These are phyloP conservation scores for Daldinia caldariorum DNA, from an alignment of 495 filamentous ascomycete genomes.

Conservation along the genomic window DNA sequence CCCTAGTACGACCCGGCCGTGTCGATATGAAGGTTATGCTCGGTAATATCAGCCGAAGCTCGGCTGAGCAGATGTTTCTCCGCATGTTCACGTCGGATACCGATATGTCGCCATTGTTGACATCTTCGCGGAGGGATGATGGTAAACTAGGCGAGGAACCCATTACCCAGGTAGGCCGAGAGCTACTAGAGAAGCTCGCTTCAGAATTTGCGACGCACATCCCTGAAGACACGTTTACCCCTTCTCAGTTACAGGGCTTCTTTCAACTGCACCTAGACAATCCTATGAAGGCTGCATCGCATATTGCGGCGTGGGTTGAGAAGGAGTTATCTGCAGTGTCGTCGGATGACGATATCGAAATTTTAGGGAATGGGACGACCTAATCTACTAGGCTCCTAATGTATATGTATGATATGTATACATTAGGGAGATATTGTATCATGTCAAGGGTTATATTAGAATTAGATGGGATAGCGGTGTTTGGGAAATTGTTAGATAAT, in stretches of 20 bases:
- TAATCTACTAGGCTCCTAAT: constrained; percentile 15
- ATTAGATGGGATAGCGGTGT: constrained; percentile 12
- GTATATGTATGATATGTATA: constrained; percentile 32
- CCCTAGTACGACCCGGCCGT: constrained; percentile 73
- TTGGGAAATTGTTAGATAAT: neutral
- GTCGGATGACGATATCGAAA: constrained; percentile 47
- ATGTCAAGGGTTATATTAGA: neutral
- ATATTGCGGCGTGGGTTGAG: constrained; percentile 60
- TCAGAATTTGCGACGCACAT: constrained; percentile 61
- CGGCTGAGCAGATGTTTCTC: constrained; percentile 60
- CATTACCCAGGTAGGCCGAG: constrained; percentile 33
- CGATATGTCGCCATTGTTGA: constrained; percentile 4
- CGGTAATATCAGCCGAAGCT: constrained; percentile 56
- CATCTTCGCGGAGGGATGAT: constrained; percentile 19
- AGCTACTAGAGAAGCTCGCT: constrained; percentile 57
- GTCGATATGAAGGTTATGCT: constrained; percentile 74
- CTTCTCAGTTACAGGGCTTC: constrained; percentile 74
- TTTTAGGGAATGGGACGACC: constrained; percentile 41
- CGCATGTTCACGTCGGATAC: constrained; percentile 56
- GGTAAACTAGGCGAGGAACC: constrained; percentile 16
- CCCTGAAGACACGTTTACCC: constrained; percentile 66
- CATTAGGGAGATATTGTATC: neutral
- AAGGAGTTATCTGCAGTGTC: constrained; percentile 43
- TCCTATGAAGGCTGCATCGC: constrained; percentile 59
- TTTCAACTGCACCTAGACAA: constrained; percentile 65